Percentiles rank a stretch among this genome's conserved stretches.
Evolutionary conservation across 495 filamentous ascomycete species (phyloP).

Genomic region (Annulohypoxylon stygium): DNA sequence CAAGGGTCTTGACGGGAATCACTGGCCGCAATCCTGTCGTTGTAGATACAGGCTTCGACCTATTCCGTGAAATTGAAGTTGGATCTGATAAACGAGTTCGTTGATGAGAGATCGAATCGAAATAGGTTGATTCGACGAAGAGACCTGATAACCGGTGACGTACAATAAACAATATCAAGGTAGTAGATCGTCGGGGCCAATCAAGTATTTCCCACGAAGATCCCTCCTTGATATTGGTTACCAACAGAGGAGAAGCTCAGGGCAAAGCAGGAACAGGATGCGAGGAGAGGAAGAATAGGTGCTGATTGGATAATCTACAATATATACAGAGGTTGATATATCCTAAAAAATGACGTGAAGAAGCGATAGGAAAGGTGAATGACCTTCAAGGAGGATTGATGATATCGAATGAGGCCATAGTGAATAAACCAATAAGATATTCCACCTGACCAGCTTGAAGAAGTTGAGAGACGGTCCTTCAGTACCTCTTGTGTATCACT

Average conservation of each 20-base stretch:
- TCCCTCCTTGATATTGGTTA: slow-evolving; percentile 28
- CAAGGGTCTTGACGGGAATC: neutral
- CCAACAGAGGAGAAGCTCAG: slow-evolving; percentile 12
- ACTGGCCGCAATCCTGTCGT: neutral
- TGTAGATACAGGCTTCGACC: neutral
- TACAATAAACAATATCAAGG: slow-evolving; percentile 22
- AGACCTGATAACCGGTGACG: slow-evolving; percentile 20
- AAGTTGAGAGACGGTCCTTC: neutral
- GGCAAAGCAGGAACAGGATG: slow-evolving; percentile 26
- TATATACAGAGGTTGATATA: slow-evolving; percentile 18
- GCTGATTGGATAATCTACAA: slow-evolving; percentile 9
- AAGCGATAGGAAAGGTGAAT: slow-evolving; percentile 29
- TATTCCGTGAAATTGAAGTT: slow-evolving; percentile 1
- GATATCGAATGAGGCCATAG: slow-evolving; percentile 22
- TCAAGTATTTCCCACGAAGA: slow-evolving; percentile 22
- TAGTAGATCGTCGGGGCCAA: slow-evolving; percentile 21
- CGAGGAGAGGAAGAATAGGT: slow-evolving; percentile 23
- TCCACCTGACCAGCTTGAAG: neutral
- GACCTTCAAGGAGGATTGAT: slow-evolving; percentile 34
- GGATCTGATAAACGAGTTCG: neutral
- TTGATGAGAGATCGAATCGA: neutral
- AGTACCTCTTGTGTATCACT: slow-evolving; percentile 13
- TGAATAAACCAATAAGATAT: slow-evolving; percentile 6
- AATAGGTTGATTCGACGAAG: neutral
- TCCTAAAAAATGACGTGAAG: slow-evolving; percentile 33